Conservation (phyloP, 306 rosid genomes). For the Glycyrrhiza uralensis region DNA sequence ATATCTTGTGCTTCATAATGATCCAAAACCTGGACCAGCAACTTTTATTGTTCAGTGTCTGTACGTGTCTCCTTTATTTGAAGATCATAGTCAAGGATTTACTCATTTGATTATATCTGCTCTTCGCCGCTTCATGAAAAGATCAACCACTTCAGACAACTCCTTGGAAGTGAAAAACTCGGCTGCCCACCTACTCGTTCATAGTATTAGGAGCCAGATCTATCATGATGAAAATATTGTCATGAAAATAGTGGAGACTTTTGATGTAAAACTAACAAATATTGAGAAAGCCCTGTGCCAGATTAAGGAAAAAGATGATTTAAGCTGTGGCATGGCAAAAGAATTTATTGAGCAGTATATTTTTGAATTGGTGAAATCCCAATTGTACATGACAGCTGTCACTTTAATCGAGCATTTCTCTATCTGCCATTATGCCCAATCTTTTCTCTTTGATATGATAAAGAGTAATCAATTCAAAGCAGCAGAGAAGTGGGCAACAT, state of each 20-base stretch:
- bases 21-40: slow-evolving; percentile 86
- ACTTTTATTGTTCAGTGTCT: slow-evolving; percentile 76
- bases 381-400: slow-evolving; percentile 67
- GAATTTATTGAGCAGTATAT: slow-evolving; percentile 59
- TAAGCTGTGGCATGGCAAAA: slow-evolving; percentile 49
- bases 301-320: slow-evolving; percentile 32
- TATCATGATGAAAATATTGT: slow-evolving; percentile 68
- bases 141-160: slow-evolving; percentile 38
- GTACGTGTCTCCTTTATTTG: slow-evolving; percentile 71
- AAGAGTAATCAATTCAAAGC: slow-evolving; percentile 67
- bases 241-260: slow-evolving; percentile 65
- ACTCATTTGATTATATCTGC: slow-evolving; percentile 83
- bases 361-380: slow-evolving; percentile 52
- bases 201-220: slow-evolving; percentile 64
- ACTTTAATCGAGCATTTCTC: slow-evolving; percentile 78
- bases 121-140: slow-evolving; percentile 63
- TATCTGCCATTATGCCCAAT: slow-evolving; percentile 53
- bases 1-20: slow-evolving; percentile 66
- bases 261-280: slow-evolving; percentile 59
- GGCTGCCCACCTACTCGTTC: slow-evolving; percentile 67
- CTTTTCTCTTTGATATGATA: slow-evolving; percentile 72
- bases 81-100: slow-evolving; percentile 63
- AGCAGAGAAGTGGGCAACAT: slow-evolving; percentile 96
- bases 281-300: slow-evolving; percentile 61
- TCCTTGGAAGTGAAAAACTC: slow-evolving; percentile 48